Conservation (phyloP, 2,329 filamentous ascomycete genomes). For the Fusarium fracticaudum region DNA sequence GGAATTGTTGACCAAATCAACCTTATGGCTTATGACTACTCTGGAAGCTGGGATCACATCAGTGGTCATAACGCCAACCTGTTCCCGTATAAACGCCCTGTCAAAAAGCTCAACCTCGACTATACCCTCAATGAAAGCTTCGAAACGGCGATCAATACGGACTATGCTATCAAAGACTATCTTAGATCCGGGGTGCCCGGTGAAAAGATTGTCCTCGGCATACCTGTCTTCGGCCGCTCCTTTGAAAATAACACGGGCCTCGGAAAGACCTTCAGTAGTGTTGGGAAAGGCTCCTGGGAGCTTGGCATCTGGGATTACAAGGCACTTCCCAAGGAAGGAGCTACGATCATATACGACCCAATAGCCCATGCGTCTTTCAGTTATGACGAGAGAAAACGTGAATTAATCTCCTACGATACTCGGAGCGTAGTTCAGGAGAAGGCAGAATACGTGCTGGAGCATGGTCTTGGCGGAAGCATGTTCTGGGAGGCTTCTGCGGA, state of each 20-base stretch:
- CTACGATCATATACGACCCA: slow-evolving; percentile 14
- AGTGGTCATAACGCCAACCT: slow-evolving; percentile 32
- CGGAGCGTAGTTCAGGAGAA: slow-evolving; percentile 17
- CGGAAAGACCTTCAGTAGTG: slow-evolving; percentile 19
- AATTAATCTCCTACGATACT: slow-evolving; percentile 30
- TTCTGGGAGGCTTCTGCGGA: slow-evolving; percentile 34
- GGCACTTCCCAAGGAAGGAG: slow-evolving; percentile 23
- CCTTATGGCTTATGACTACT: slow-evolving; percentile 33
- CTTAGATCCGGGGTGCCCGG: slow-evolving; percentile 10
- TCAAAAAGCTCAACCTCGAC: slow-evolving; percentile 16
- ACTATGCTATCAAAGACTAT: slow-evolving; percentile 17
- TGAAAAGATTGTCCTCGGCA: slow-evolving; percentile 29
- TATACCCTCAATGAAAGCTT: slow-evolving; percentile 1
- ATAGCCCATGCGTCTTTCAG: slow-evolving; percentile 28
- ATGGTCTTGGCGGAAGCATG: slow-evolving; percentile 29
- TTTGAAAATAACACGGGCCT: slow-evolving; percentile 24
- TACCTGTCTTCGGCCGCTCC: slow-evolving; percentile 31
- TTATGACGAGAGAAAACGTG: slow-evolving; percentile 21
- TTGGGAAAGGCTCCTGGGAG: slow-evolving; percentile 26
- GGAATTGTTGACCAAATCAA: slow-evolving; percentile 24
- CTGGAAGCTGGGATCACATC: slow-evolving; percentile 42
- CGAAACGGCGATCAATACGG: not conserved
- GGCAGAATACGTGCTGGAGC: slow-evolving; percentile 14
- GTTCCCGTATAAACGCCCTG: slow-evolving; percentile 51
- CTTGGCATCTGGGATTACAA: slow-evolving; percentile 33